Evolutionary conservation across 176 grass and related monocot species (phyloP).

Genomic region (Bothriochloa decipiens): DNA sequence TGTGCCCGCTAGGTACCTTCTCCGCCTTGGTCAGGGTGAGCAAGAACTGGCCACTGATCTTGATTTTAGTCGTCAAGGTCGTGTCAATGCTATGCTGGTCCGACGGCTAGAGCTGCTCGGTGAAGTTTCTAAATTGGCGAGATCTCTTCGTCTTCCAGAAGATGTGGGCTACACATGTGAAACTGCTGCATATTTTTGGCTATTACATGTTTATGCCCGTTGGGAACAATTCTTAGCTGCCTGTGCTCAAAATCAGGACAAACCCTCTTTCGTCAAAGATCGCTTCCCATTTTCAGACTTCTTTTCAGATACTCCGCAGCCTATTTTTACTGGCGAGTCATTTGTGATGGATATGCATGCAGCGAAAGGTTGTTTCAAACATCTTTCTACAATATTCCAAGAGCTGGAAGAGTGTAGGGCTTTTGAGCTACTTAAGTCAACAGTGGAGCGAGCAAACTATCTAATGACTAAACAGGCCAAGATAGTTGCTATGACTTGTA

Average conservation of each 20-base stretch:
- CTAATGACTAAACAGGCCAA: slow-evolving; percentile 98
- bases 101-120: slow-evolving; percentile 77
- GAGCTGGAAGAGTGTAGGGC: slow-evolving; percentile 98
- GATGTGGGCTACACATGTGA: slow-evolving; percentile 94
- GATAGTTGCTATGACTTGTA: slow-evolving; percentile 99
- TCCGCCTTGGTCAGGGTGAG: slow-evolving; percentile 95
- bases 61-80: slow-evolving; percentile 98
- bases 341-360: slow-evolving; percentile 97
- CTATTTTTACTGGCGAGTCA: slow-evolving; percentile 80
- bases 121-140: slow-evolving; percentile 89
- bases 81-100: slow-evolving; percentile 96
- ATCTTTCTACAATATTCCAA: slow-evolving; percentile 95
- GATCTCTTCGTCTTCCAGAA: slow-evolving; percentile 80
- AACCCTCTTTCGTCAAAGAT: slow-evolving; percentile 72
- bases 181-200: slow-evolving; percentile 97
- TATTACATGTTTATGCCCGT: slow-evolving; percentile 90
- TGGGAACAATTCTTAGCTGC: slow-evolving; percentile 92
- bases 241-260: slow-evolving; percentile 74
- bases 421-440: slow-evolving; percentile 95
- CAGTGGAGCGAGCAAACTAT: slow-evolving; percentile 95
- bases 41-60: slow-evolving; percentile 99
- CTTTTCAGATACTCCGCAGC: slow-evolving; percentile 69
- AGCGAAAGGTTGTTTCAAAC: slow-evolving; percentile 88
- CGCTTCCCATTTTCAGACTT: slow-evolving; percentile 86
- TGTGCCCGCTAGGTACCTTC: slow-evolving; percentile 98